These are phyloP conservation scores for Sporisorium sorghi DNA, from an alignment of 1,284 basidiomycete genomes.

Conservation along the genomic window DNA sequence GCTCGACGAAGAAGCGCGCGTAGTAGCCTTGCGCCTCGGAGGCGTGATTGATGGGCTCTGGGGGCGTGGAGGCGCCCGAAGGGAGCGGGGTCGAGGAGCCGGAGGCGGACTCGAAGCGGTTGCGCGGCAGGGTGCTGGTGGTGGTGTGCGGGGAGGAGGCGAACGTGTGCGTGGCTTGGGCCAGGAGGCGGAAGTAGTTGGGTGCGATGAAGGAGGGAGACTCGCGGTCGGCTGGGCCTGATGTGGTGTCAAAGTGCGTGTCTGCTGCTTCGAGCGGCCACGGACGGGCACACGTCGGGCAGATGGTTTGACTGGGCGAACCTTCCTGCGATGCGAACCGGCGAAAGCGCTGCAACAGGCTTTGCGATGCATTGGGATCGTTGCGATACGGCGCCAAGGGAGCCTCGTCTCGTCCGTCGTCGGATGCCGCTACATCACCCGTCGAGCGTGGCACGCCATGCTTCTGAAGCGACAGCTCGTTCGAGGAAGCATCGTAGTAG, in stretches of 20 bases:
- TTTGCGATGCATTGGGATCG: slow-evolving; percentile 3
- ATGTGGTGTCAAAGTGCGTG: neutral
- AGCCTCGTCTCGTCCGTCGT: slow-evolving; percentile 6
- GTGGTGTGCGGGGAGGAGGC: neutral
- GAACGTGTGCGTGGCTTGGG: slow-evolving; percentile 29
- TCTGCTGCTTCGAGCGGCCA: slow-evolving; percentile 15
- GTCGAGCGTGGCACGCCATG: neutral
- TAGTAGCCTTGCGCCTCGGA: slow-evolving; percentile 72
- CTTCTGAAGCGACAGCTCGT: slow-evolving; percentile 49
- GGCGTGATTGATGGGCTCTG: slow-evolving; percentile 27
- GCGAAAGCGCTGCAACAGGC: slow-evolving; percentile 18
- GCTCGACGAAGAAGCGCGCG: slow-evolving; percentile 84
- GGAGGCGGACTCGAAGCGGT: slow-evolving; percentile 31
- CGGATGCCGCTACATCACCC: neutral
- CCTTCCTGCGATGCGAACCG: neutral
- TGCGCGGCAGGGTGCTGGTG: slow-evolving; percentile 7
- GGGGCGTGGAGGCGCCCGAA: slow-evolving; percentile 15
- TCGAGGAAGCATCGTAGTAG: slow-evolving; percentile 50
- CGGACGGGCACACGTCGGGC: slow-evolving; percentile 48
- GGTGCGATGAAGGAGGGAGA: slow-evolving; percentile 43
- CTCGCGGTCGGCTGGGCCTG: slow-evolving; percentile 20
- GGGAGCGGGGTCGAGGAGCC: slow-evolving; percentile 24
- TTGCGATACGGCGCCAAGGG: slow-evolving; percentile 23
- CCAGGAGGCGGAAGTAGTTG: slow-evolving; percentile 61
- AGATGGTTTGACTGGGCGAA: slow-evolving; percentile 12